Percentiles rank a stretch among this genome's conserved stretches.
Conservation (phyloP, 768 basidiomycete genomes). For the Suillus sp. region DNA sequence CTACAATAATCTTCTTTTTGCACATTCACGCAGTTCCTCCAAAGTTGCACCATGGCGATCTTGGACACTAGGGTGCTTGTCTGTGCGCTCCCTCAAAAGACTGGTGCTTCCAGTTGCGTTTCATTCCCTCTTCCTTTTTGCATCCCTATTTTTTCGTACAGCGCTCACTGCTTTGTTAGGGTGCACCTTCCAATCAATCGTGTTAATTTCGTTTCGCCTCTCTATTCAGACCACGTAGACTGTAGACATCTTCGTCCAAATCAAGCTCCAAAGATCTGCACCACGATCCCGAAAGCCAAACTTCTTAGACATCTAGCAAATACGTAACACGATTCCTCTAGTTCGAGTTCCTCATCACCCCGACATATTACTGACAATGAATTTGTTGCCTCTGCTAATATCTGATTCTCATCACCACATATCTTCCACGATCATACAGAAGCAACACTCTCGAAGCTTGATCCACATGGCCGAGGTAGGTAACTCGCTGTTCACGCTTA, state of each 20-base stretch:
- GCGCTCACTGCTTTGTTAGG: not conserved
- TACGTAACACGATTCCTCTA: not conserved
- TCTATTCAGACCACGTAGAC: not conserved
- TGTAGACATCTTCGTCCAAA: not conserved
- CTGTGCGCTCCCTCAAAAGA: not conserved
- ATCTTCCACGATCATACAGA: not conserved
- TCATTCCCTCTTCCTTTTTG: not conserved
- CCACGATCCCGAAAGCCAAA: not conserved
- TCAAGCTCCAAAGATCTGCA: not conserved
- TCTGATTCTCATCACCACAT: not conserved
- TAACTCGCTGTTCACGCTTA: not conserved
- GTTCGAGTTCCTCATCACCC: not conserved
- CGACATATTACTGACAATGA: not conserved
- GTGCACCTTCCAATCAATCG: not conserved
- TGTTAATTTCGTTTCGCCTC: not conserved
- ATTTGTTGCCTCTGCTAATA: not conserved
- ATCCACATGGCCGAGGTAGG: not conserved
- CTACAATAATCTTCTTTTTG: no score
- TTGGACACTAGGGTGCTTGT: not conserved
- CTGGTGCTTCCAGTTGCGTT: not conserved
- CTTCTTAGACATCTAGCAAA: not conserved
- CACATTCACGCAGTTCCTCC: not conserved
- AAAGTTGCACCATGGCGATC: not conserved
- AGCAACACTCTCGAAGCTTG: not conserved
- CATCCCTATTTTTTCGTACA: not conserved